These are phyloP conservation scores for Hansenula sp. DNA, from an alignment of 1,139 yeast species.

Conservation along the genomic window DNA sequence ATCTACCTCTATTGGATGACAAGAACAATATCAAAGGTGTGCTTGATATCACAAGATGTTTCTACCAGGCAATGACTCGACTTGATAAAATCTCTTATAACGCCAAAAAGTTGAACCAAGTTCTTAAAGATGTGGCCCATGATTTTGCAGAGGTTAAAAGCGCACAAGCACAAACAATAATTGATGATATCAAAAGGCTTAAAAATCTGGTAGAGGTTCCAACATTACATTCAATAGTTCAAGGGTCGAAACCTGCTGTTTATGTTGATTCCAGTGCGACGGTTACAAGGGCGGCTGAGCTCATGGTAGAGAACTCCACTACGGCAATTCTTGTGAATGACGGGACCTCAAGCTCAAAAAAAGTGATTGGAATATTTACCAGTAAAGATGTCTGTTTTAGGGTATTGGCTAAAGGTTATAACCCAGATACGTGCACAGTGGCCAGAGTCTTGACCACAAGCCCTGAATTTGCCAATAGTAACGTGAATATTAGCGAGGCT, in stretches of 20 bases:
- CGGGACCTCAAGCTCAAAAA: slow-evolving; percentile 19
- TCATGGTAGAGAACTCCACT: slow-evolving; percentile 28
- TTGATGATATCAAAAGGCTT: slow-evolving; percentile 29
- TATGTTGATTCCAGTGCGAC: slow-evolving; percentile 30
- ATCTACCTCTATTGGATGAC: slow-evolving; percentile 33
- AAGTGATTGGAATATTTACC: slow-evolving; percentile 37
- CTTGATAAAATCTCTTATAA: slow-evolving; percentile 33
- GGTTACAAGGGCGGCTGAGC: slow-evolving; percentile 30
- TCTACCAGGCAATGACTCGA: slow-evolving; percentile 37
- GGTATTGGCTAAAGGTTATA: slow-evolving; percentile 30
- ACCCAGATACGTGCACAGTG: slow-evolving; percentile 31
- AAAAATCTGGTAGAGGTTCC: slow-evolving; percentile 35
- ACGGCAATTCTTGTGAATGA: slow-evolving; percentile 36
- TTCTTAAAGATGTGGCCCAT: slow-evolving; percentile 26
- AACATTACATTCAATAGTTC: slow-evolving; percentile 27
- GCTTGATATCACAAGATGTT: slow-evolving; percentile 39
- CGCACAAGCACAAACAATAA: slow-evolving; percentile 19
- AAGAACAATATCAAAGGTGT: slow-evolving; percentile 30
- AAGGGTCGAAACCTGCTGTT: slow-evolving; percentile 25
- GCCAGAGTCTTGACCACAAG: slow-evolving; percentile 37
- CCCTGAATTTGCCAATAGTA: slow-evolving; percentile 36
- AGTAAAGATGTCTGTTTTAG: slow-evolving; percentile 38
- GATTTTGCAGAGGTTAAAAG: slow-evolving; percentile 26
- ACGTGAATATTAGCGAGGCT: slow-evolving; percentile 34
- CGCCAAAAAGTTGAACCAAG: slow-evolving; percentile 29